Base-by-base conservation (phyloP, 345 rosid genomes). In the Eutrema yunnanense region DNA sequence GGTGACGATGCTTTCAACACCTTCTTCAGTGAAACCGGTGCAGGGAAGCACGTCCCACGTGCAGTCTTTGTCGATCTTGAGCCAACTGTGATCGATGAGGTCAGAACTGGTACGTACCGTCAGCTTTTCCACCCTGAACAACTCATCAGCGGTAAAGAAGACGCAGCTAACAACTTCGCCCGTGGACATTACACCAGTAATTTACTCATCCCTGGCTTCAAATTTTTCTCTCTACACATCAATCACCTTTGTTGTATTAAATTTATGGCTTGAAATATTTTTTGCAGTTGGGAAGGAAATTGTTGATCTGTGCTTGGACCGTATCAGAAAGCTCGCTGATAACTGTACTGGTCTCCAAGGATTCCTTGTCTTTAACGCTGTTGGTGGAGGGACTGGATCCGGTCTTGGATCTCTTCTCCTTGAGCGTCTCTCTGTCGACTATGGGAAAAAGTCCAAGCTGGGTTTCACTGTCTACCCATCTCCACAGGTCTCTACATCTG, bases 311-410 rank as follows among this genome's bases (percentile, higher is more conserved):
- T 88, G 95, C 80, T 72, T 88, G 73, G 92, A 88, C 79, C 90
- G 90, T 32, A 87, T 87, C 65, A 74, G 92, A 41, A 88, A 88
- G 86, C 84, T 88, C 30, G 95, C 95, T 26, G 95, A 88, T 67
- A 88, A 88, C 79, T 88, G 95, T 72, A 88, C 95, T 56, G 95
- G 95, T 73, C 95, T 88, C 11, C 92, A 87, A 78, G 95, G 95
- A 0, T 88, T 88, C 84, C 86, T 88, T 46, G 94, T 88, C 10
- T 88, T 88, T 79, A 86, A 86, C 4, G 93, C 93, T 44, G 93
- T 88, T 62, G 93, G 93, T 67, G 93, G 93, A 55, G 93, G 93
- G 0, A 88, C 94, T 60, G 95, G 92, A 0, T 88, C 95, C n/a
- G 90, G 95, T 74, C 95, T 88, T 11, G 95, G 95, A 4, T 88